Base-by-base conservation (phyloP, 2,329 filamentous ascomycete genomes). In the Orbilia ellipsospora region DNA sequence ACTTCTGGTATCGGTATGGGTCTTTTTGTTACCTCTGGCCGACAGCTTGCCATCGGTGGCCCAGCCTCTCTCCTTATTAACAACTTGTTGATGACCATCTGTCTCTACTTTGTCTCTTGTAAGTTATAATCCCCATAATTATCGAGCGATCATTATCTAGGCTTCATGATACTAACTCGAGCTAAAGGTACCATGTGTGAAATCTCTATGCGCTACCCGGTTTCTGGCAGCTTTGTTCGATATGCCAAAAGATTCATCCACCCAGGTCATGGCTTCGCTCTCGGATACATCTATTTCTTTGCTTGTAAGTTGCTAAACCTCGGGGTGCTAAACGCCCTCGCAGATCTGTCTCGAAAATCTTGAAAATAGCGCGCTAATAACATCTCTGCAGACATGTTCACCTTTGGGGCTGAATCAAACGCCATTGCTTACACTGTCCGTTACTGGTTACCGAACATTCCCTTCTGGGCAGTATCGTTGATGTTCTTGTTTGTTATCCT, bases 11-110 rank as follows among this genome's bases (percentile, higher is more conserved):
- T 88, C 55, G 87, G 87, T 7, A 89, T 88, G 0, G 88, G 88
- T 1, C 81, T 90, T 2, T 90, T 90, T 77, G 83, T 90, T 4
- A 88, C 88, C 31, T 88, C 87, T 0, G 88, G 88, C 8, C 87
- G 87, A 79, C 86, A 87, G 2, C 81, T 90, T 45, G 84, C 87
- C 0, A 88, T 84, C 0, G 88, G 87, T 31, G 88, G 88, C 0
- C 88, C 88, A 3, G 87, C 86, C 0, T 87, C 87, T 2, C 84
- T 88, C 78, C 82, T 90, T 10, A 84, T 89, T 51, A 74, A 74
- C 51, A 74, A 74, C 40, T 28, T 84, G 84, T 40, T 90, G 88
- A 78, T 81, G 84, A 52, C 86, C 88, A 74, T 85, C 87, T 61
- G 87, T 87, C 23, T 84, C 78, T 6, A 88, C 89, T 70, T 85